Conservation (phyloP, 208 protist species). For the Acanthamoeba sp. region DNA sequence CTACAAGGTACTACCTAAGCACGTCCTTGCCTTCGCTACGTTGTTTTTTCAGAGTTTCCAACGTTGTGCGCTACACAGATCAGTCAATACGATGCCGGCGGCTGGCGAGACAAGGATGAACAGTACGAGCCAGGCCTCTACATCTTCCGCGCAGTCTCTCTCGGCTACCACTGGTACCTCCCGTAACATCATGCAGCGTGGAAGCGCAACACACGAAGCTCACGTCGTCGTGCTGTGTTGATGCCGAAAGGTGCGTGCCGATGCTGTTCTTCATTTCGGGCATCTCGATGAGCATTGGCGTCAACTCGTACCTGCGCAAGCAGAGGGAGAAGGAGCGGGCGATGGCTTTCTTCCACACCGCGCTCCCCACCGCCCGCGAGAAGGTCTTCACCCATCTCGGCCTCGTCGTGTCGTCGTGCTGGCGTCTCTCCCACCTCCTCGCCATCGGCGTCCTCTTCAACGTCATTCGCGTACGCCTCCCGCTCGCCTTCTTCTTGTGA, state of each 20-base stretch:
- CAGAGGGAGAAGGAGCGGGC: constrained; percentile 34
- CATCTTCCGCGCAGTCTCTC: constrained; percentile 30
- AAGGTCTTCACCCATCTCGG: constrained; percentile 19
- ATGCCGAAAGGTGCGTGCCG: constrained; percentile 1
- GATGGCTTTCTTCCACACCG: constrained; percentile 4
- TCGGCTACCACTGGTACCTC: constrained; percentile 52
- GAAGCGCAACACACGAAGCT: background rate
- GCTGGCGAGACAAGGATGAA: constrained; percentile 39
- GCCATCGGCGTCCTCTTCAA: constrained; percentile 35
- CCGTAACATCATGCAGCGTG: background rate
- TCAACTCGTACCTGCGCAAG: constrained; percentile 60
- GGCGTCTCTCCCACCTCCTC: constrained; percentile 31
- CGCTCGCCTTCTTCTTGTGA: background rate
- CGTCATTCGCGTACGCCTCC: background rate
- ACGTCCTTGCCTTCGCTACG: too few species aligned
- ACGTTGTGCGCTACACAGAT: constrained; percentile 8
- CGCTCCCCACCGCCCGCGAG: background rate
- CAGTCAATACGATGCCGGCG: constrained; percentile 3
- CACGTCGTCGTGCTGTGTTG: background rate
- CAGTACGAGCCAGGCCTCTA: constrained; percentile 7
- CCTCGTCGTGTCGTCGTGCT: constrained; percentile 6
- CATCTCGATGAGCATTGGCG: constrained; percentile 46
- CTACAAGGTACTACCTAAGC: background rate
- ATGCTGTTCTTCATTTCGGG: constrained; percentile 61
- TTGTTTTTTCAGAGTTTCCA: background rate